Base-by-base conservation (phyloP, 2,329 filamentous ascomycete genomes). In the Penicillium sp. region DNA sequence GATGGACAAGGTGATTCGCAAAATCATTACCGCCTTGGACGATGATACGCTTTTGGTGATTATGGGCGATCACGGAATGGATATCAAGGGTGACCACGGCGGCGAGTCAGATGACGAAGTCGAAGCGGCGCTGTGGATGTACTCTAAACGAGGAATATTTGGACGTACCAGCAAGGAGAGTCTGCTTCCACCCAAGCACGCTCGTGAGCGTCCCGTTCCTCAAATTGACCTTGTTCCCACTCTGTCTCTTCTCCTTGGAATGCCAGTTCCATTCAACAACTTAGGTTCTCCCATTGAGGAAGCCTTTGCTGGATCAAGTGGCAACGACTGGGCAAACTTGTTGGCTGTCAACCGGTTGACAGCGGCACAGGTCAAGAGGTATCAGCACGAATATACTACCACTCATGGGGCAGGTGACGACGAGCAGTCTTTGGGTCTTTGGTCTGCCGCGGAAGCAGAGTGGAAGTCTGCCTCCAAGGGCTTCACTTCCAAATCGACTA, bases 41-140 rank as follows among this genome's bases (percentile, higher is more conserved):
- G 89, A 97, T 53, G 80, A 91, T 54, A 99, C 95, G 0, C 80
- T 99, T 23, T 80, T 99, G 35, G 87, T 99, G 21, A 90, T 99
- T 14, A 96, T 99, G 92, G 95, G 95, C n/a, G 95, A 99, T 72
- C 95, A 99, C 71, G 95, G 95, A 11, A 99, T 99, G 95, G 95
- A 99, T 74, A 81, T 85, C 59, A 98, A 99, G 78, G 95, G 95
- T 19, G 95, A 99, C 65, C 95, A 99, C 70, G 95, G 95, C n/a
- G 95, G 95, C 54, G 95, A 99, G 78, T 97, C 93, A 31, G 91
- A 97, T 65, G 92, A 98, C 62, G 95, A 99, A 73, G 86, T 99
- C 7, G 88, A 99, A 74, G 92, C 95, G 55, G 92, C 95, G 2
- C 76, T 99, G 47, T 99, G 95, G 93, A 96, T 99, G 92, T 99